These are phyloP conservation scores for Xylaria intraflava DNA, from an alignment of 495 filamentous ascomycete genomes.

Conservation along the genomic window DNA sequence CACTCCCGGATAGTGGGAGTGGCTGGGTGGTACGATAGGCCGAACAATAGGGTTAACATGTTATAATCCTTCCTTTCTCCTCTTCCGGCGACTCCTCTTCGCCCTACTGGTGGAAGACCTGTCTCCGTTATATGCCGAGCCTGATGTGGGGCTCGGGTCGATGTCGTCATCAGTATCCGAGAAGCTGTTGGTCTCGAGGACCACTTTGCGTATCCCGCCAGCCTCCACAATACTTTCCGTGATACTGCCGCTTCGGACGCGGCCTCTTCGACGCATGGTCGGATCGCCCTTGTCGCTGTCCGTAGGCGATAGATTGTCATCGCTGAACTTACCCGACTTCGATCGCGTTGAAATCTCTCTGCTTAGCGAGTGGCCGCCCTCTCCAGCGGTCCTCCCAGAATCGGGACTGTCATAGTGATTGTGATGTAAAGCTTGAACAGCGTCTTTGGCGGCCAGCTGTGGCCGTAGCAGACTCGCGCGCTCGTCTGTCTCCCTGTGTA, in stretches of 20 bases:
- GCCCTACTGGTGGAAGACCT: conserved; percentile 16
- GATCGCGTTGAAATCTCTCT: conserved; percentile 20
- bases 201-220: conserved; percentile 75
- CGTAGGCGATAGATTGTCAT: conserved; percentile 14
- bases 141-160: conserved; percentile 1
- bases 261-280: conserved; percentile 38
- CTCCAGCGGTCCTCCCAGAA: conserved; percentile 19
- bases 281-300: conserved; percentile 14
- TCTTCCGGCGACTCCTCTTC: conserved; percentile 37
- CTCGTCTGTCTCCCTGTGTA: conserved; percentile 29
- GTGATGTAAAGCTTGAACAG: conserved; percentile 57
- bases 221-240: conserved; percentile 80
- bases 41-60: too few relatives aligned
- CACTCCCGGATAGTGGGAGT: too few relatives aligned
- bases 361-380: conserved; percentile 13
- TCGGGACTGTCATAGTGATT: conserved; percentile 55
- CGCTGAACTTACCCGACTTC: conserved; percentile 4
- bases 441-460: conserved; percentile 51
- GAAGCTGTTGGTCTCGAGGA: conserved; percentile 67
- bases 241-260: conserved; percentile 77
- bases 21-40: too few relatives aligned
- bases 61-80: conserved; percentile 35
- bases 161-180: conserved; percentile 21
- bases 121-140: conserved; percentile 5
- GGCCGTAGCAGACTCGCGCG: conserved; percentile 34